Evolutionary conservation across 345 rosid species (phyloP).

Genomic region (Geranium rotundifolium): DNA sequence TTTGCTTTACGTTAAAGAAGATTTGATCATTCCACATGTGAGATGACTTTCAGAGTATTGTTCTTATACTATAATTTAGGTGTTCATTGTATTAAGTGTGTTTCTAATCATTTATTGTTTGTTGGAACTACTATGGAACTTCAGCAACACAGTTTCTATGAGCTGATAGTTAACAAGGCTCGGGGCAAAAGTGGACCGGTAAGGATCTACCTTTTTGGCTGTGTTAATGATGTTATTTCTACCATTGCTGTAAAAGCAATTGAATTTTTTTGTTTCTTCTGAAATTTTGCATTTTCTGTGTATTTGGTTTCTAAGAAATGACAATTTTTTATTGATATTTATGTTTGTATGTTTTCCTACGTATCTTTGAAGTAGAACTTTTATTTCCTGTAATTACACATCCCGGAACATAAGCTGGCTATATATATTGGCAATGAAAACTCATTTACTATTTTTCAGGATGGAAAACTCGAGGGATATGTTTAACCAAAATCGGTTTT

Average conservation of each 20-base stretch:
- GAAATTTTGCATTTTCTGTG: not conserved
- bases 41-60: conserved; percentile 17
- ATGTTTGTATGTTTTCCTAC: not conserved
- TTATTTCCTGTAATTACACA: not conserved
- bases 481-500: too few relatives aligned
- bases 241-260: not conserved
- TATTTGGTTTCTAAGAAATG: conserved; percentile 6
- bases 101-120: conserved; percentile 7
- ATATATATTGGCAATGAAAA: too few relatives aligned
- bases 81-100: not conserved
- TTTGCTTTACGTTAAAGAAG: conserved; percentile 94
- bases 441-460: not conserved
- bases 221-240: not conserved
- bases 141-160: conserved; percentile 99
- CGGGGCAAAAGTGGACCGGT: conserved; percentile 99
- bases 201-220: conserved; percentile 12
- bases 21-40: conserved; percentile 93
- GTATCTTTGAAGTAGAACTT: not conserved
- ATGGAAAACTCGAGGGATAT: not conserved
- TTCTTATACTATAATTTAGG: not conserved
- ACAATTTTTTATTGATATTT: not conserved
- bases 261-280: too few relatives aligned
- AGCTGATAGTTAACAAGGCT: conserved; percentile 88
- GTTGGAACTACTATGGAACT: conserved; percentile 13
- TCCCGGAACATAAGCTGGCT: not conserved